Base-by-base conservation (phyloP, 768 basidiomycete species). In the Megacollybia marginata region DNA sequence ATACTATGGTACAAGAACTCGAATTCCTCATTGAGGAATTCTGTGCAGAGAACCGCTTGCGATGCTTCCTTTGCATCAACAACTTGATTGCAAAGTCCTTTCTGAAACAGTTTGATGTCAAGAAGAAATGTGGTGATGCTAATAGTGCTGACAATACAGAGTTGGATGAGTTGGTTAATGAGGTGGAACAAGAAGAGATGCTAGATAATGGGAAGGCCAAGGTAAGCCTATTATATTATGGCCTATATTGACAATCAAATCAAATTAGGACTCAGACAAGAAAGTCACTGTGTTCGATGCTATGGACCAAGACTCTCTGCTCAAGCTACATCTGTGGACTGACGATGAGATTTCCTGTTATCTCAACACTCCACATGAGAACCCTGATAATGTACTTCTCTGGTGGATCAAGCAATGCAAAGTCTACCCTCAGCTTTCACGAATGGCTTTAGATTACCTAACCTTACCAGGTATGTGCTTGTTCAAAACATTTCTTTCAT, bases 231-330 rank as follows among this genome's bases (percentile, higher is more conserved):
- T n/a, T n/a, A n/a, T n/a, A n/a, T n/a, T n/a, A n/a, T n/a, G n/a
- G n/a, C n/a, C n/a, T n/a, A n/a, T n/a, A n/a, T 0, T 62, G 55
- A 46, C 69, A 62, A 0, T 64, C 59, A 3, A 55, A 52, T 9
- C 46, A 48, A 48, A 67, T 65, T 15, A 57, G 48, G 9, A 56
- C 50, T 0, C 65, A 42, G 0, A 67, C n/a, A n/a, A n/a, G n/a
- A n/a, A n/a, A n/a, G n/a, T n/a, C n/a, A n/a, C n/a, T n/a, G n/a
- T n/a, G n/a, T n/a, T n/a, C n/a, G n/a, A n/a, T n/a, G n/a, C n/a
- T n/a, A n/a, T n/a, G n/a, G n/a, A n/a, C n/a, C n/a, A n/a, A n/a
- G n/a, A n/a, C n/a, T n/a, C n/a, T n/a, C n/a, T n/a, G n/a, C n/a
- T n/a, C n/a, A n/a, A n/a, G n/a, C n/a, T n/a, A n/a, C n/a, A n/a